Conservation (phyloP, 2,329 filamentous ascomycete species). For the Colletotrichum viniferum region DNA sequence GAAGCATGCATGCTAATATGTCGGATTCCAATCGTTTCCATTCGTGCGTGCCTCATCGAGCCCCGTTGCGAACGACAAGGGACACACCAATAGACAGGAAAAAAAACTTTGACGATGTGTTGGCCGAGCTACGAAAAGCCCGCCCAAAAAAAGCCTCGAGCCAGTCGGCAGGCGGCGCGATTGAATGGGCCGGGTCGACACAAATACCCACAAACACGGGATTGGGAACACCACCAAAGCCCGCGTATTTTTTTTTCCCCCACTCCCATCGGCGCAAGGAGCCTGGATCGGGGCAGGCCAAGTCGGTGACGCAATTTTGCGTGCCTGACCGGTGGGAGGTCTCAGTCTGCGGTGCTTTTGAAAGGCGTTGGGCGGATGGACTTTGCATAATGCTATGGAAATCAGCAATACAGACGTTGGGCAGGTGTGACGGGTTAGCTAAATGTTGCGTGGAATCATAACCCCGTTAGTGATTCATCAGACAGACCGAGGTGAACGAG, state of each 20-base stretch:
- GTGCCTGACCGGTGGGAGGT: neutral
- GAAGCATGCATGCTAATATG: too few relatives aligned
- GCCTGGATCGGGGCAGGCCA: neutral
- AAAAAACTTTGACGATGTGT: neutral
- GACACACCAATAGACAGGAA: too few relatives aligned
- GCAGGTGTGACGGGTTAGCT: rapidly evolving
- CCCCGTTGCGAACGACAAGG: too few relatives aligned
- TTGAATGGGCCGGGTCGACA: neutral
- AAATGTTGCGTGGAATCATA: neutral
- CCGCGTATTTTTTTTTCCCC: too few relatives aligned
- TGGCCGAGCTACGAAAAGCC: neutral
- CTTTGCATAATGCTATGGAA: too few relatives aligned
- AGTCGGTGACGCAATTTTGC: neutral
- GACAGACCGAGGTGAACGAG: neutral
- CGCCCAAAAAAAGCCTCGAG: neutral
- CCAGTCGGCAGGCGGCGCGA: neutral
- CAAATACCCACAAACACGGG: neutral
- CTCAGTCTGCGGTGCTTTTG: neutral
- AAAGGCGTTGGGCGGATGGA: neutral
- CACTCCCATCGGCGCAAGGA: neutral
- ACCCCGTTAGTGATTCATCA: neutral
- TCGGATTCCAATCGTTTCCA: too few relatives aligned
- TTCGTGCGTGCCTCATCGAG: too few relatives aligned
- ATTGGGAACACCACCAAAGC: neutral
- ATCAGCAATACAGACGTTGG: neutral